Evolutionary conservation across 768 basidiomycete genomes (phyloP), one percentile per base, ranked within the genome.

Genomic region (Termitomyces sp.): DNA sequence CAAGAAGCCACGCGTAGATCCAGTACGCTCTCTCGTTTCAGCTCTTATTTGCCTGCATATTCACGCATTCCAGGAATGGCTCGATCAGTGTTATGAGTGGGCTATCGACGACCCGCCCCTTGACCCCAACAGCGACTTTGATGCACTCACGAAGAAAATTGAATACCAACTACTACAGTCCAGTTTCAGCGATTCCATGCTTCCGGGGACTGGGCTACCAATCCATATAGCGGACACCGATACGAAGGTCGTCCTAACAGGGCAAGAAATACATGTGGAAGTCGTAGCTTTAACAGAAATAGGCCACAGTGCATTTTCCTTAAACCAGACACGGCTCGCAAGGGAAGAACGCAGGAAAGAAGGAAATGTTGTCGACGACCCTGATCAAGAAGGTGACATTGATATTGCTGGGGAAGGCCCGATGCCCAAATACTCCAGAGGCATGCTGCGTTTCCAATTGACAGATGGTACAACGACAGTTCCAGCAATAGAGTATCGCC

Each of bases 271-370:
- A 31, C 81, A 92, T 35, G 86, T 94, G 10, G 88, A 97, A 63
- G 79, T 97, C 25, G 70, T 74, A 16, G 76, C 81, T 13, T 80
- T 96, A n/a, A 90, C 84, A 16, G 95, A 98, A 53, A 86, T 97
- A 20, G 91, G 87, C 0, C 73, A 81, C 41, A 93, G 93, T 60
- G 95, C 94, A 0, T 90, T 92, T 63, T 83, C 76, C 49, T 76
- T 97, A 16, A 79, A 87, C 56, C 89, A 89, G 60, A 79, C 82
- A 22, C 78, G 88, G 20, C 76, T 83, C 50, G 82, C 84, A 12
- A 77, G 80, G 16, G 81, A 82, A 56, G 86, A 88, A 61, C 75
- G 91, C 32, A 72, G 81, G 51, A 81, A 84, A 44, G 78, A 83
- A 7, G 86, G 75, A 38, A 71, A 70, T 13, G 69, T 69, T 33